These are phyloP conservation scores for Lojkania enalia DNA, from an alignment of 2,329 filamentous ascomycete genomes.

Conservation along the genomic window DNA sequence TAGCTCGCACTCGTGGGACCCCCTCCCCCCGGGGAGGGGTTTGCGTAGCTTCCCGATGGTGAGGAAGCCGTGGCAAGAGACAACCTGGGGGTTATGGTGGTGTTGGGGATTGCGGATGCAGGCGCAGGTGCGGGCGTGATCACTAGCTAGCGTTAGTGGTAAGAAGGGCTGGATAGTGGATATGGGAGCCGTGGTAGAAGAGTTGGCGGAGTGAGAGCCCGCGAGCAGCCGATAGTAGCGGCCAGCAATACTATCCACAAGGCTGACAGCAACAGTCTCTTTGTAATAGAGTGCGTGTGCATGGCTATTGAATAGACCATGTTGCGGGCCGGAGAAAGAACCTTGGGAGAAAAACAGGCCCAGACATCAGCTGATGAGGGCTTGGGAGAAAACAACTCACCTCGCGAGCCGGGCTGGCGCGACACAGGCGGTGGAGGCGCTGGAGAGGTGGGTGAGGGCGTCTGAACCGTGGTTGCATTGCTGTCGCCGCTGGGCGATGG, in stretches of 20 bases:
- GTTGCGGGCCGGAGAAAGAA: neutral
- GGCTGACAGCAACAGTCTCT: neutral
- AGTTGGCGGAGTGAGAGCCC: neutral
- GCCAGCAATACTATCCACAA: neutral
- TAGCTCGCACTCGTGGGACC: conserved; percentile 46
- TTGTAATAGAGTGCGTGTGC: neutral
- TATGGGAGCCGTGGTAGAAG: neutral
- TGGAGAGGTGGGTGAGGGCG: neutral
- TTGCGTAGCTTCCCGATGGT: conserved; percentile 16
- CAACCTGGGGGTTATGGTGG: conserved; percentile 8
- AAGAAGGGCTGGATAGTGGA: neutral
- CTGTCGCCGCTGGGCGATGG: neutral
- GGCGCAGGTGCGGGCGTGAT: conserved; percentile 8
- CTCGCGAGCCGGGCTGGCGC: conserved; percentile 19
- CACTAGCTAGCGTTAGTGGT: conserved; percentile 10
- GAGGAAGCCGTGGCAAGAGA: conserved; percentile 30
- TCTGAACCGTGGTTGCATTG: neutral
- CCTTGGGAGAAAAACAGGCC: too few species aligned
- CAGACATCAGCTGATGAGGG: neutral
- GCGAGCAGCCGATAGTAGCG: neutral
- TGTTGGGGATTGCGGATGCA: too few species aligned
- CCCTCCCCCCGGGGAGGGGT: conserved; percentile 36
- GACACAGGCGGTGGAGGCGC: neutral
- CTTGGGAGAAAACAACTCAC: conserved; percentile 9
- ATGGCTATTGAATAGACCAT: neutral